A percentile compares a stretch with the other conserved stretches of the same genome.
Evolutionary conservation across 768 basidiomycete species (phyloP).

Genomic region (Xerocomellus chrysenteron): DNA sequence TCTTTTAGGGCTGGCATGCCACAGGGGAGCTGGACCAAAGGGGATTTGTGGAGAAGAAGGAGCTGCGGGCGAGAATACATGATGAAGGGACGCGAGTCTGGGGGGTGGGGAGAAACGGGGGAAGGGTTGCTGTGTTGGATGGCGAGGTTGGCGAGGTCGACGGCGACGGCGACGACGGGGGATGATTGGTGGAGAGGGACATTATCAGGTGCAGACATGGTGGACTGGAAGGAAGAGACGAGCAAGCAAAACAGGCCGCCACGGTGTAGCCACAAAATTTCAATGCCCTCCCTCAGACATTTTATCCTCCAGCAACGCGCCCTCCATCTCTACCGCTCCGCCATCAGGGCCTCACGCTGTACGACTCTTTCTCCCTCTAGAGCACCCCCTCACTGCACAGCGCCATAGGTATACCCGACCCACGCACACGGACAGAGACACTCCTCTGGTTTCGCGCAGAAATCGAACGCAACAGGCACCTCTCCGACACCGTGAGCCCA

Average conservation of each 20-base stretch:
- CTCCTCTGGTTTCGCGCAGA: conserved; percentile 71
- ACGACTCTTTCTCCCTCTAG: conserved; percentile 9
- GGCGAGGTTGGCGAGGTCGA: conserved; percentile 34
- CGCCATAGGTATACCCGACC: conserved; percentile 59
- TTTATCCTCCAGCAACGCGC: conserved; percentile 68
- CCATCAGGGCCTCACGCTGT: conserved; percentile 73
- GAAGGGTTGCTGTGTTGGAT: conserved; percentile 21
- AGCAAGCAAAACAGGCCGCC: conserved; percentile 18
- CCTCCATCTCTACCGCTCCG: conserved; percentile 60
- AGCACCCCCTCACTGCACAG: conserved; percentile 5
- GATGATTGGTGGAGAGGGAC: conserved; percentile 12
- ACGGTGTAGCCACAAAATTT: conserved; percentile 14
- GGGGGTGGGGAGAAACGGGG: conserved; percentile 11
- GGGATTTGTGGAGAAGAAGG: conserved; percentile 69
- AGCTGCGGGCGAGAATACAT: conserved; percentile 72
- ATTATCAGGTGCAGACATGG: conserved; percentile 36
- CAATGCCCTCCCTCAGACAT: conserved; percentile 59
- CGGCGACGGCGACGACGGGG: conserved; percentile 29
- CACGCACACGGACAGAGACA: conserved; percentile 60
- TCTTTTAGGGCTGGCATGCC: conserved; percentile 82
- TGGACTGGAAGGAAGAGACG: conserved; percentile 16
- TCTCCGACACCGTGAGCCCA: conserved; percentile 53
- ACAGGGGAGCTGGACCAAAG: conserved; percentile 64
- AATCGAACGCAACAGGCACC: conserved; percentile 60
- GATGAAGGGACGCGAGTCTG: conserved; percentile 44